Conservation (phyloP, 192 early-diverging fungal species). For the Phlyctochytrium planicorne region DNA sequence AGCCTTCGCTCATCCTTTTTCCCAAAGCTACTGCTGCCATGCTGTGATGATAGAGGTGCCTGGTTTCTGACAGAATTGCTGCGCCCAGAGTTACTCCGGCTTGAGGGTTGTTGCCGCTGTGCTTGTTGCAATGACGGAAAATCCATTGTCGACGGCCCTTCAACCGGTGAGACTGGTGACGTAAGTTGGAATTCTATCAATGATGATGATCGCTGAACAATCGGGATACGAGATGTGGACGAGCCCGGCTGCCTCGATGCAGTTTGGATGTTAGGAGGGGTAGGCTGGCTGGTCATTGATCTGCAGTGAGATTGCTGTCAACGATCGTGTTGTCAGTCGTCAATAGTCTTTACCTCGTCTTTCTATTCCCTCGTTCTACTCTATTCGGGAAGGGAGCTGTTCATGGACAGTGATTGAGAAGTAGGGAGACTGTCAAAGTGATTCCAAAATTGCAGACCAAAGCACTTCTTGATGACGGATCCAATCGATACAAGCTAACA, state of each 20-base stretch:
- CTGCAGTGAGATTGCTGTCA: not conserved
- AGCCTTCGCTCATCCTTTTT: too few relatives aligned
- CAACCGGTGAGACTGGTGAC: not conserved
- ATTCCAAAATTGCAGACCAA: too few relatives aligned
- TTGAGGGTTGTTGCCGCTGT: too few relatives aligned
- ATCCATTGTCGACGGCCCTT: not conserved
- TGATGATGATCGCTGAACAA: not conserved
- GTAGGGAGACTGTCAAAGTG: too few relatives aligned
- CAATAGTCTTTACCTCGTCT: not conserved
- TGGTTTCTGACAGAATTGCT: too few relatives aligned
- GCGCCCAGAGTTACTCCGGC: too few relatives aligned
- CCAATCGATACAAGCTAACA: too few relatives aligned
- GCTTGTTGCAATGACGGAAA: too few relatives aligned
- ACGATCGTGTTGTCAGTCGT: not conserved
- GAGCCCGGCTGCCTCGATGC: not conserved
- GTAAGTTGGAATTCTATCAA: not conserved
- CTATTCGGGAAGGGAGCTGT: not conserved
- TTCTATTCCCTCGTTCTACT: not conserved
- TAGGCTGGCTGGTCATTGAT: conserved; percentile 4
- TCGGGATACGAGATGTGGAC: not conserved
- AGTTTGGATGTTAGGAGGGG: not conserved
- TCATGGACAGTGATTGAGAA: not conserved
- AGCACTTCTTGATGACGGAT: too few relatives aligned
- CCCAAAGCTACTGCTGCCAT: too few relatives aligned
- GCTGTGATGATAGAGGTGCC: too few relatives aligned